A percentile compares a stretch with the other conserved stretches of the same genome.
Conservation (phyloP, 164 flowering plant genomes). For the Akebia trifoliata region DNA sequence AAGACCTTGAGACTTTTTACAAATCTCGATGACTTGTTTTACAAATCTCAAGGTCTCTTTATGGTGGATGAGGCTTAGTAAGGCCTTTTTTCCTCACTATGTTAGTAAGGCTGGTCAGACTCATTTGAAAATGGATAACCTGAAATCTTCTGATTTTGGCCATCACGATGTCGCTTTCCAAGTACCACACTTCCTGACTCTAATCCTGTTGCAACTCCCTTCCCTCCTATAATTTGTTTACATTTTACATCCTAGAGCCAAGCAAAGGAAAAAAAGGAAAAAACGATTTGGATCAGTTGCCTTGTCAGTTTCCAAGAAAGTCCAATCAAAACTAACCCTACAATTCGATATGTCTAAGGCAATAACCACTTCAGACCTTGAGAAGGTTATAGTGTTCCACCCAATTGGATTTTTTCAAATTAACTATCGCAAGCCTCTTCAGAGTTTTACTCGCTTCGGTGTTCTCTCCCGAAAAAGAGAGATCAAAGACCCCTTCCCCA, state of each 20-base stretch:
- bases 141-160: constrained; percentile 35
- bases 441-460: constrained; percentile 55
- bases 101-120: too few relatives aligned
- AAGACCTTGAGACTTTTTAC: too few relatives aligned
- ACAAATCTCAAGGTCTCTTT: too few relatives aligned
- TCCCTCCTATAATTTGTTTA: constrained; percentile 27
- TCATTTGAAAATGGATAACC: constrained; percentile 34
- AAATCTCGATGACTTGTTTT: too few relatives aligned
- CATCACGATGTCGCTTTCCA: constrained; percentile 43
- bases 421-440: constrained; percentile 54
- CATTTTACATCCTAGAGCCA: constrained; percentile 38
- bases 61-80: too few relatives aligned
- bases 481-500: constrained; percentile 68
- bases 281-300: not conserved
- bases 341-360: not conserved
- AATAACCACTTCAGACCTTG: constrained; percentile 48
- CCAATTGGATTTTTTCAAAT: constrained; percentile 64
- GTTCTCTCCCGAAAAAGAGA: constrained; percentile 39
- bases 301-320: not conserved
- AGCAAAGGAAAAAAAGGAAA: constrained; percentile 9
- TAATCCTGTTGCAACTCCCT: constrained; percentile 24
- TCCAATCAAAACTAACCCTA: not conserved
- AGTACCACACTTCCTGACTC: constrained; percentile 21
- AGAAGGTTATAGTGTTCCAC: constrained; percentile 53
- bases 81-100: too few relatives aligned